Conservation (phyloP, 805 yeast species). For the Saccharomycopsis babjevae region DNA sequence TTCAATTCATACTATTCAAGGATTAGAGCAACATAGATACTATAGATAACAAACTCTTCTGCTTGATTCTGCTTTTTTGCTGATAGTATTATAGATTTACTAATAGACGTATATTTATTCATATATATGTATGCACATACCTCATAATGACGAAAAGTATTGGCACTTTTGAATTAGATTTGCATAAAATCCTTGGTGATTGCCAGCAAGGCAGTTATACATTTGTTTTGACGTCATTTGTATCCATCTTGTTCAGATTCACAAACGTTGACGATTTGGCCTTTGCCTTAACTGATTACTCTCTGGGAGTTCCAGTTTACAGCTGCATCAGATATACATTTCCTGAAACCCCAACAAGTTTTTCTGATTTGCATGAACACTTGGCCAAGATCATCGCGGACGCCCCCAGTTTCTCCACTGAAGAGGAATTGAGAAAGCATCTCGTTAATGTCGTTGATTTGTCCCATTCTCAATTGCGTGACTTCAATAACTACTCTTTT, state of each 20-base stretch:
- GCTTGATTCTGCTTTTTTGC: too few relatives aligned
- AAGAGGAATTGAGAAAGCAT: slow-evolving; percentile 2
- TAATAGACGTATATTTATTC: too few relatives aligned
- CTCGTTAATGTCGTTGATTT: slow-evolving; percentile 8
- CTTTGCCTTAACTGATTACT: slow-evolving; percentile 10
- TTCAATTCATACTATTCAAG: too few relatives aligned
- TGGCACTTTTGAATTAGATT: neutral
- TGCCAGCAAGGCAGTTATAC: neutral
- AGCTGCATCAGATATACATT: slow-evolving; percentile 13
- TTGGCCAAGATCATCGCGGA: neutral
- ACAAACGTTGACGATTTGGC: slow-evolving; percentile 18
- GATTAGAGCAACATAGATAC: too few relatives aligned
- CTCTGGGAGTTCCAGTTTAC: neutral
- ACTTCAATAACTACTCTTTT: slow-evolving; percentile 16
- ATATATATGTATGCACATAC: neutral
- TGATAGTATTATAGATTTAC: too few relatives aligned
- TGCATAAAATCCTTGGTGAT: neutral
- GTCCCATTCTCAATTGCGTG: slow-evolving; percentile 15
- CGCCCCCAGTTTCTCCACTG: neutral
- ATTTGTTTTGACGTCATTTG: slow-evolving; percentile 12
- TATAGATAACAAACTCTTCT: too few relatives aligned
- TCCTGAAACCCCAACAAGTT: slow-evolving; percentile 14
- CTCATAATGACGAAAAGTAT: neutral
- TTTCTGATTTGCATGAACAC: slow-evolving; percentile 1
- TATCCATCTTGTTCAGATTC: slow-evolving; percentile 15